Base-by-base conservation (phyloP, 495 filamentous ascomycete species). In the Schizothecium vesticola region DNA sequence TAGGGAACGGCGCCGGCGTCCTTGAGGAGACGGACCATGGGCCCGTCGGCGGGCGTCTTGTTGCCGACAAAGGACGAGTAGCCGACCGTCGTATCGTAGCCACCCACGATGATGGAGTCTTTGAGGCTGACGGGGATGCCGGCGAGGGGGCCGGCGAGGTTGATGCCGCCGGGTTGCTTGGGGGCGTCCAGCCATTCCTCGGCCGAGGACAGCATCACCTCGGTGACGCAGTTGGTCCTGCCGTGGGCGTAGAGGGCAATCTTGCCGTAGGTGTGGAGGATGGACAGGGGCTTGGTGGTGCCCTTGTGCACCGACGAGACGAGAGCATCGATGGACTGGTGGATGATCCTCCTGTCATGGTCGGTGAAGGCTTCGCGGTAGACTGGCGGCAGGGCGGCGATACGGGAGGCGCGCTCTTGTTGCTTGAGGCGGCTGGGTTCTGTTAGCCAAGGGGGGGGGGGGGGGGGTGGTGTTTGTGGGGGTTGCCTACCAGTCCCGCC, bases 1-100 rank as follows among this genome's bases (percentile, higher is more conserved):
- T 97, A 97, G 1, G 95, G 95, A 0, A 99, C 84, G 4, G 95
- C 95, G n/a, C 91, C 91, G n/a, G 93, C 92, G 78, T 97, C 93
- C 73, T 96, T 96, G 29, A 97, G 80, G 19, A 98, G 73, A 62
- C 84, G 84, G 5, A 92, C 87, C 78, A 96, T 86, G 0, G 88
- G 82, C 0, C 94, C 93, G 84, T 97, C 92, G 59, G 85, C 74
- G 1, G 74, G 56, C 10, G 79, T 79, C 9, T 87, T 87, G 73
- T 93, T 90, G 6, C 88, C 88, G 1, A 90, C 87, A 65, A 90
- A 86, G 58, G 84, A 76, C 22, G 91, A 90, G 75, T 93, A 97
- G 2, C 93, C 95, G 1, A 97, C 91, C 10, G 87, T 91, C 4
- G 86, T 87, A 77, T 97, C 95, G 73, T 95, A 97, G 5, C 95